Evolutionary conservation across 73 alveolate species (phyloP).

Genomic region (Halteria grandinella): DNA sequence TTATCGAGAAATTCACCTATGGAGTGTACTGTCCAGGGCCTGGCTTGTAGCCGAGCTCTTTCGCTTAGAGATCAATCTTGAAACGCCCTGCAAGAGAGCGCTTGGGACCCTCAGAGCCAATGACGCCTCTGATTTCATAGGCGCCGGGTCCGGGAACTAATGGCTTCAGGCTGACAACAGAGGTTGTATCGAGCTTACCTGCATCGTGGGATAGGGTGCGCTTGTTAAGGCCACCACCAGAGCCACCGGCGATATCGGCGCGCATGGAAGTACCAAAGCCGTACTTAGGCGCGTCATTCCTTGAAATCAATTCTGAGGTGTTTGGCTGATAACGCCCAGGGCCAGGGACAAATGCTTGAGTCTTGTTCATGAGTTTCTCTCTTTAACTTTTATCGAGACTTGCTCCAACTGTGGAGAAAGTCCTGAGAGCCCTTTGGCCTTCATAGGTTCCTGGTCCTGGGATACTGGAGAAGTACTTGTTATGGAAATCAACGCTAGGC

Average conservation of each 20-base stretch:
- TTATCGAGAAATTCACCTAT: not conserved
- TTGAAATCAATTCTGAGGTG: not conserved
- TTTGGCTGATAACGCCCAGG: conserved; percentile 50
- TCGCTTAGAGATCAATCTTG: conserved; percentile 13
- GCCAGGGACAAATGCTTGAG: conserved; percentile 48
- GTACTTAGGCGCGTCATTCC: conserved; percentile 50
- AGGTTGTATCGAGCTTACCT: not conserved
- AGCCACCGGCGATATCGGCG: conserved; percentile 10
- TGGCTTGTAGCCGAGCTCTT: conserved; percentile 12
- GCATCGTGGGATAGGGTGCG: too few relatives aligned
- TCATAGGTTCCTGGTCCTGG: conserved; percentile 67
- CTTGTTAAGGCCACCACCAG: not conserved
- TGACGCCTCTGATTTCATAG: conserved; percentile 17
- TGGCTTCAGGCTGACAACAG: too few relatives aligned
- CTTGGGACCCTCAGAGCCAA: conserved; percentile 44
- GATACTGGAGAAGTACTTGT: not conserved
- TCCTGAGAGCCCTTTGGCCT: not conserved
- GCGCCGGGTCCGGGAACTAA: conserved; percentile 55
- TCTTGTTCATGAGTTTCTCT: not conserved
- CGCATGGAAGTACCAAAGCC: conserved; percentile 61
- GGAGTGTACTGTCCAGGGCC: conserved; percentile 46
- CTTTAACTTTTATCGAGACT: conserved; percentile 2
- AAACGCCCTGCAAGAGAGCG: not conserved
- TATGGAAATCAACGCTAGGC: not conserved
- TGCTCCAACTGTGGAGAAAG: conserved; percentile 31